A percentile compares a stretch with the other conserved stretches of the same genome.
These are phyloP conservation scores for Aspergillus sp. DNA, from an alignment of 2,329 filamentous ascomycete species.

Conservation along the genomic window DNA sequence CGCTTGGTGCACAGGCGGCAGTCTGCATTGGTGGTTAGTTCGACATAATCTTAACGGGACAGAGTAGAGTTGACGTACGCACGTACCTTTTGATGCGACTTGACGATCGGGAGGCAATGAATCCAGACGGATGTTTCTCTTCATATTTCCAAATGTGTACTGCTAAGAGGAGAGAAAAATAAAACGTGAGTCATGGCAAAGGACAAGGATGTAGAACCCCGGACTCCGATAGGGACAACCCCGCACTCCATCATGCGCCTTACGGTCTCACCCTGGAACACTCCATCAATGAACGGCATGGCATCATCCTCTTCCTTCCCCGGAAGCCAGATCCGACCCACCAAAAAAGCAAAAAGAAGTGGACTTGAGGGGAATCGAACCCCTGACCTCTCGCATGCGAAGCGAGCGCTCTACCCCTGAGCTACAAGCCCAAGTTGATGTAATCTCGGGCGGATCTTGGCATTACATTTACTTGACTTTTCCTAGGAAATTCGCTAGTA, in stretches of 20 bases:
- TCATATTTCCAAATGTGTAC: neutral
- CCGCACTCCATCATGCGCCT: too few relatives aligned
- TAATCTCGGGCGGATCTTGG: too few relatives aligned
- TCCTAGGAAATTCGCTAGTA: too few relatives aligned
- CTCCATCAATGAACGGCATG: too few relatives aligned
- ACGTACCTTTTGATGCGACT: slow-evolving; percentile 14
- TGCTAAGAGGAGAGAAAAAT: too few relatives aligned
- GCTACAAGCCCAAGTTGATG: neutral
- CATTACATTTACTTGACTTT: too few relatives aligned
- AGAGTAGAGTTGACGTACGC: neutral
- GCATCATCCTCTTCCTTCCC: too few relatives aligned
- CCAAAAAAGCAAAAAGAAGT: neutral
- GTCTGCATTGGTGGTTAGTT: slow-evolving; percentile 16
- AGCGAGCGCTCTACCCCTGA: neutral
- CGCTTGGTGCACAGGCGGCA: slow-evolving; percentile 37
- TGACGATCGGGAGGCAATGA: slow-evolving; percentile 12
- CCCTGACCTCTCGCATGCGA: neutral
- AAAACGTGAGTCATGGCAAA: too few relatives aligned
- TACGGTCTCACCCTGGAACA: too few relatives aligned
- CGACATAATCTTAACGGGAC: neutral
- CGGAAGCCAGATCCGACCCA: too few relatives aligned
- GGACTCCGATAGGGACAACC: too few relatives aligned
- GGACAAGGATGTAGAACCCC: too few relatives aligned
- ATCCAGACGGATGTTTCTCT: slow-evolving; percentile 15
- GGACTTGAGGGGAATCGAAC: neutral